Evolutionary conservation across 768 basidiomycete species (phyloP).

Genomic region (Gloeostereum incarnatum): DNA sequence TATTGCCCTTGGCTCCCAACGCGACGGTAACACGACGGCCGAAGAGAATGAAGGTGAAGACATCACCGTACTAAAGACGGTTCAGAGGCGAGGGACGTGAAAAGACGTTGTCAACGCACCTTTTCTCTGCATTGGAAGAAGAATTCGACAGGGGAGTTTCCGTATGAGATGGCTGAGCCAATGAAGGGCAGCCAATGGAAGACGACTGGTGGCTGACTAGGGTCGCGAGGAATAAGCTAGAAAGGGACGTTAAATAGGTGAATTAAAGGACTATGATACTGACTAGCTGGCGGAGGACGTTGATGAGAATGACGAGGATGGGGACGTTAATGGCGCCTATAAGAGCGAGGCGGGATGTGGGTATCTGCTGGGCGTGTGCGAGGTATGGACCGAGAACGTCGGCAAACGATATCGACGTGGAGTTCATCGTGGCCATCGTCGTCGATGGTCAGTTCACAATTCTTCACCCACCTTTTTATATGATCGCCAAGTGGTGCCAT

Average conservation of each 20-base stretch:
- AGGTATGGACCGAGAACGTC: no score
- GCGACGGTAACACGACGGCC: conserved; percentile 63
- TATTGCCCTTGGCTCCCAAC: conserved; percentile 64
- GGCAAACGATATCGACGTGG: no score
- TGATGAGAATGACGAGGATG: conserved; percentile 35
- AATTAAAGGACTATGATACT: conserved; percentile 5
- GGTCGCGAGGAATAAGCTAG: conserved; percentile 43
- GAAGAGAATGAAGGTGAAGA: conserved; percentile 68
- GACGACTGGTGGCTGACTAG: conserved; percentile 53
- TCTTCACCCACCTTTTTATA: no score
- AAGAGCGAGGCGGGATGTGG: conserved; percentile 26
- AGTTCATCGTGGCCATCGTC: no score
- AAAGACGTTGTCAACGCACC: conserved; percentile 20
- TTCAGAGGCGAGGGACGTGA: not conserved
- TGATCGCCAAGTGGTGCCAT: no score
- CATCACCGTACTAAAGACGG: conserved; percentile 48
- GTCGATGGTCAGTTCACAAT: no score
- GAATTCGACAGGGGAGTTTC: conserved; percentile 64
- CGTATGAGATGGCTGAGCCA: conserved; percentile 60
- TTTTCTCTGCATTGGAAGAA: conserved; percentile 46
- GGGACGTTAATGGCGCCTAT: conserved; percentile 46
- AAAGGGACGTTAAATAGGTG: not conserved
- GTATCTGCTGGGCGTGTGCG: conserved; percentile 26
- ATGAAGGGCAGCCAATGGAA: conserved; percentile 65
- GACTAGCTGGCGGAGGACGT: conserved; percentile 47